A percentile compares a stretch with the other conserved stretches of the same genome.
Evolutionary conservation across 2,329 filamentous ascomycete genomes (phyloP).

Genomic region (Colletotrichum acutatum): DNA sequence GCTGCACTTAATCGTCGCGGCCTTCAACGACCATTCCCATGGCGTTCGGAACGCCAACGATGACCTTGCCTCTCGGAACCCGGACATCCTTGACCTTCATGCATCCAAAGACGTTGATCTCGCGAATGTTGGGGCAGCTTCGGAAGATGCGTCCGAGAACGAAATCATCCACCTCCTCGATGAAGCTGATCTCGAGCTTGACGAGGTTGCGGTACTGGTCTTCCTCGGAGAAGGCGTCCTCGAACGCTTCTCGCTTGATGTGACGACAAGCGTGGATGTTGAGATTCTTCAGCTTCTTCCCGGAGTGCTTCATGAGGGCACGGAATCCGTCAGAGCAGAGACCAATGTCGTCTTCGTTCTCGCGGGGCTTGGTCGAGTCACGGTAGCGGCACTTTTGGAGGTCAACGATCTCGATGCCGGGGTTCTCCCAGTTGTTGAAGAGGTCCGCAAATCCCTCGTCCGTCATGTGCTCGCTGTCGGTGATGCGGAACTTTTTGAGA

Average conservation of each 20-base stretch:
- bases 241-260: conserved; percentile 78
- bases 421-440: conserved; percentile 82
- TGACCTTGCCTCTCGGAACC: conserved; percentile 65
- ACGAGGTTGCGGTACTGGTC: conserved; percentile 74
- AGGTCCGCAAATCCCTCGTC: conserved; percentile 79
- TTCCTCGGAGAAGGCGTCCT: conserved; percentile 74
- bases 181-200: conserved; percentile 83
- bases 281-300: conserved; percentile 70
- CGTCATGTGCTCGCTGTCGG: conserved; percentile 79
- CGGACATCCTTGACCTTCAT: conserved; percentile 67
- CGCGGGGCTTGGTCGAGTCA: conserved; percentile 75
- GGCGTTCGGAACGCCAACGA: conserved; percentile 69
- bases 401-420: conserved; percentile 76
- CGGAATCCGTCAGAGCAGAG: conserved; percentile 81
- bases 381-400: conserved; percentile 82
- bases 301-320: conserved; percentile 87
- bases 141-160: conserved; percentile 73
- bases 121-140: conserved; percentile 68
- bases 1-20: background rate
- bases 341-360: conserved; percentile 74
- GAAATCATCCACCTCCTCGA: conserved; percentile 73
- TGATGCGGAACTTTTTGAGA: conserved; percentile 83
- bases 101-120: conserved; percentile 73
- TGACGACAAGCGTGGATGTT: conserved; percentile 89
- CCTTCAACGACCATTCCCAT: conserved; percentile 70